These are phyloP conservation scores for Mariannaea elegans DNA, from an alignment of 2,329 filamentous ascomycete genomes.

Conservation along the genomic window DNA sequence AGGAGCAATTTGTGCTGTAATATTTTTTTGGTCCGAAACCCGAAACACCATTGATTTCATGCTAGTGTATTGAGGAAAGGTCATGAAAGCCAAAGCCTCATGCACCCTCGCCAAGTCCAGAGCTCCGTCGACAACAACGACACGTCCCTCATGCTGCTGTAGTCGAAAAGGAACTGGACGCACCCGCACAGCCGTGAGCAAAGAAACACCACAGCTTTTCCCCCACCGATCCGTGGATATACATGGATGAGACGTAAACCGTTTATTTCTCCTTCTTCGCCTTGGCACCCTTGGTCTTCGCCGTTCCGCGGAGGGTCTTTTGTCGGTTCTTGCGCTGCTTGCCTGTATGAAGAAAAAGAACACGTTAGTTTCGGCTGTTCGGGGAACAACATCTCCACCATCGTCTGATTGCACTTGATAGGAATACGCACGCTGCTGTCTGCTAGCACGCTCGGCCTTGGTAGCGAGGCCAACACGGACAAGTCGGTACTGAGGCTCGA, in stretches of 20 bases:
- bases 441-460: constrained; percentile 97
- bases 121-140: constrained; percentile 38
- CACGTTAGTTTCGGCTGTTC: constrained; percentile 13
- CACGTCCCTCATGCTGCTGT: constrained; percentile 38
- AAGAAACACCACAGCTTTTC: constrained; percentile 40
- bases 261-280: constrained; percentile 93
- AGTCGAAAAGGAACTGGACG: constrained; percentile 30
- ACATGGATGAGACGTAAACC: constrained; percentile 44
- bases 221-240: constrained; percentile 43
- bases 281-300: constrained; percentile 96
- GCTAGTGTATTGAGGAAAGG: constrained; percentile 50
- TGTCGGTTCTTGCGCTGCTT: constrained; percentile 99
- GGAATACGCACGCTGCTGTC: constrained; percentile 93
- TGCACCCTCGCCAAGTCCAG: constrained; percentile 42
- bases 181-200: constrained; percentile 42
- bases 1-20: constrained; percentile 25
- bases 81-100: constrained; percentile 41
- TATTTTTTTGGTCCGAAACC: constrained; percentile 50
- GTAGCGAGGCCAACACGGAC: constrained; percentile 89
- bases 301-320: constrained; percentile 98
- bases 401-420: too few relatives aligned
- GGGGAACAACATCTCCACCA: too few relatives aligned
- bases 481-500: constrained; percentile 98
- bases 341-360: constrained; percentile 67
- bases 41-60: constrained; percentile 55